A percentile compares a stretch with the other conserved stretches of the same genome.
Evolutionary conservation across 768 basidiomycete genomes (phyloP).

Genomic region (Fistulinella prunicolor): DNA sequence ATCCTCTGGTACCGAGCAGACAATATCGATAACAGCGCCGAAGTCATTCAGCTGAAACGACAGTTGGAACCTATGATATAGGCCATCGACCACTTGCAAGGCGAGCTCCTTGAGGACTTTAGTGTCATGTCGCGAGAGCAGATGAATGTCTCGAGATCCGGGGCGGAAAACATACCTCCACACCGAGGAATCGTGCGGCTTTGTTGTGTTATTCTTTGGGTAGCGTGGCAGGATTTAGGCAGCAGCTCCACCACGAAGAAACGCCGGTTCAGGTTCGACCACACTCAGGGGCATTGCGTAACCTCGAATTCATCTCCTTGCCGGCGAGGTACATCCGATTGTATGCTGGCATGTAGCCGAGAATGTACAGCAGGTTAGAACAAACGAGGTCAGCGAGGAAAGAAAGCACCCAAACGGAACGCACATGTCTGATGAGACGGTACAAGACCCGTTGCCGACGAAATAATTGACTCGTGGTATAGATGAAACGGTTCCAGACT

Average conservation of each 20-base stretch:
- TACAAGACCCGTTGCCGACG: constrained; percentile 89
- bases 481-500: constrained; percentile 98
- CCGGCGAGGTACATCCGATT: constrained; percentile 94
- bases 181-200: constrained; percentile 92
- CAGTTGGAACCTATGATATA: constrained; percentile 95
- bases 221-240: constrained; percentile 74
- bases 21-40: constrained; percentile 79
- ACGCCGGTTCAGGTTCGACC: constrained; percentile 95
- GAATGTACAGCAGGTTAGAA: constrained; percentile 76
- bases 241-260: constrained; percentile 83
- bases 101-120: constrained; percentile 95
- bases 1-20: constrained; percentile 61
- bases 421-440: constrained; percentile 91
- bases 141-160: not conserved
- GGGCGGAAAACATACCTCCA: constrained; percentile 53
- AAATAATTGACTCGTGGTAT: constrained; percentile 97
- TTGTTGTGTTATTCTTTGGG: constrained; percentile 90
- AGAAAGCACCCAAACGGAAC: constrained; percentile 43
- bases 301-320: constrained; percentile 82
- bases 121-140: constrained; percentile 6
- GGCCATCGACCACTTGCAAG: constrained; percentile 80
- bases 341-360: constrained; percentile 92
- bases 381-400: not conserved
- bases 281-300: constrained; percentile 83
- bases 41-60: constrained; percentile 90